Base-by-base conservation (phyloP, 768 basidiomycete genomes). In the Boletus reticuloceps region DNA sequence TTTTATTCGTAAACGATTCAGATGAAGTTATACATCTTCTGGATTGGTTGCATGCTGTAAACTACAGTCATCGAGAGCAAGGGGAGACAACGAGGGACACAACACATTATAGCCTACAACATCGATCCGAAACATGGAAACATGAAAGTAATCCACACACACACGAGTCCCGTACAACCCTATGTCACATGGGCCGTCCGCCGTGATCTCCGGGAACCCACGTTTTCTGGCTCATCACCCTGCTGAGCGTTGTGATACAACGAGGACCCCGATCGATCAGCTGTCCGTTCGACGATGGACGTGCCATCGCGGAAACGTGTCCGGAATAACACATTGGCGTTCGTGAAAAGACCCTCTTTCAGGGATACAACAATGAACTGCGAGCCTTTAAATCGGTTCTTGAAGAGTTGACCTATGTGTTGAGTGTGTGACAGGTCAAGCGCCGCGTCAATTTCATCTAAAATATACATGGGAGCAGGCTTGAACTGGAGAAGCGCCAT, bases 401-500 rank as follows among this genome's bases (percentile, higher is more conserved):
- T 83, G 84, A 99, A 98, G n/a, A 98, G 83, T 61, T 94, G 92
- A 31, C 96, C 97, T 56, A 99, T 98, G 71, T 99, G 93, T 65
- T 98, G 94, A 2, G 93, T 96, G 63, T 96, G 94, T 29, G 93
- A 95, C 13, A 98, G 76, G 73, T 99, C 97, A 27, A 98, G 82
- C 9, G 96, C 96, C 0, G 97, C 95, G 71, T 98, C 97, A 59
- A 99, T 96, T 73, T 99, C 97, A 74, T 99, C 97, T 10, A 99
- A 82, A 68, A 99, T 99, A 72, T 98, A 98, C 93, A 98, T 94
- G 3, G 94, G 96, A 16, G 96, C 95, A 9, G 96, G 95, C 67
- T 98, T 98, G 81, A 98, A 98, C 69, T 98, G 94, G n/a, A 98
- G 84, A 17, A 99, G 83, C 0, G 97, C 90, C 94, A 99, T 96